These are phyloP conservation scores for Ambrosia artemisiifolia DNA, from an alignment of 129 eudicot species.

Conservation along the genomic window DNA sequence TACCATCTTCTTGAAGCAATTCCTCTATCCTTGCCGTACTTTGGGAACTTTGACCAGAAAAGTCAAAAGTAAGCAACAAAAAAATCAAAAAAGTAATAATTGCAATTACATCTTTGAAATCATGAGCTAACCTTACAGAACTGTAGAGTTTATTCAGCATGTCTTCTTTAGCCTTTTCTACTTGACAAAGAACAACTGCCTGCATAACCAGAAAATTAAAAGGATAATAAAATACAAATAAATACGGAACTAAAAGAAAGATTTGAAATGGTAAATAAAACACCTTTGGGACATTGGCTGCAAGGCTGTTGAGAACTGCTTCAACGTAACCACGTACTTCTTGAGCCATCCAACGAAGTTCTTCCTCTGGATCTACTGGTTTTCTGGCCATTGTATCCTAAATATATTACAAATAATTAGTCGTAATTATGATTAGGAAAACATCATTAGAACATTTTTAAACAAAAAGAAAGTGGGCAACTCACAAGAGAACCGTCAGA, in stretches of 20 bases:
- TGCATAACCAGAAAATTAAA: conserved; percentile 32
- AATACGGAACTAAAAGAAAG: no score
- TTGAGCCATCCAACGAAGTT: conserved; percentile 99
- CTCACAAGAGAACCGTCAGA: conserved; percentile 98
- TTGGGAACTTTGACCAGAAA: conserved; percentile 55
- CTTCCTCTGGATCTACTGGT: conserved; percentile 98
- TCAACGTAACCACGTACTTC: conserved; percentile 99
- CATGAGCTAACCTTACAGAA: conserved; percentile 69
- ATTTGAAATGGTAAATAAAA: background rate
- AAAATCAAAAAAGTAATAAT: background rate
- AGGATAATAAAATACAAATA: background rate
- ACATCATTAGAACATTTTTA: background rate
- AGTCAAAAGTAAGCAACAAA: background rate
- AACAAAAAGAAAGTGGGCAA: background rate
- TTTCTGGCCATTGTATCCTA: conserved; percentile 97
- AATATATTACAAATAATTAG: background rate
- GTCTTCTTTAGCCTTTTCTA: conserved; percentile 98
- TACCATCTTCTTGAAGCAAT: conserved; percentile 91
- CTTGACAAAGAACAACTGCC: conserved; percentile 99
- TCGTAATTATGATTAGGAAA: background rate
- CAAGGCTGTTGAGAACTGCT: conserved; percentile 98
- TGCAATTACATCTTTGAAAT: background rate
- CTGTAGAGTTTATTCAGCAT: conserved; percentile 97
- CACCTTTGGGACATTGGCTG: conserved; percentile 99
- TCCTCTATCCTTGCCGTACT: conserved; percentile 84